Conservation (phyloP, 1,139 yeast species). For the Magnusiomyces tetraspermus region DNA sequence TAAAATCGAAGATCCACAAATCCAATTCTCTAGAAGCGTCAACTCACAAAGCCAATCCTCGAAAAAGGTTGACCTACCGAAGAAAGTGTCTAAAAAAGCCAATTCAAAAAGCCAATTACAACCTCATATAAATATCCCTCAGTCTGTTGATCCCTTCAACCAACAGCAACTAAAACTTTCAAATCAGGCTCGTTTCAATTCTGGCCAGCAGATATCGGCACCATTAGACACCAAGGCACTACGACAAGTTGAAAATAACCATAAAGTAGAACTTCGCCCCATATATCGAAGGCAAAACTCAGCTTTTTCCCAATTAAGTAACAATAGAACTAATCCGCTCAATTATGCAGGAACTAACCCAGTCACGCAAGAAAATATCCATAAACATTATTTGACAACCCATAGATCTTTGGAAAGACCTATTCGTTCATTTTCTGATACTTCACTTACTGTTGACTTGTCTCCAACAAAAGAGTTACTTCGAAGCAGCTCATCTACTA, state of each 20-base stretch:
- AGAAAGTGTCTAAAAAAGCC: no score
- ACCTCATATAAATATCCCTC: neutral
- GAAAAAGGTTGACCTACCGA: neutral
- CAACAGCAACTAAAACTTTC: neutral
- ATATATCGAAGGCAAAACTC: neutral
- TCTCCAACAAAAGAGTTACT: neutral
- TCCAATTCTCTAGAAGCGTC: neutral
- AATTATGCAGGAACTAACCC: neutral
- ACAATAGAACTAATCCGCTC: neutral
- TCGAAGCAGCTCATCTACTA: neutral
- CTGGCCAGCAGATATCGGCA: neutral
- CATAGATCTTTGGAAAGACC: neutral
- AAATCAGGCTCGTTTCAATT: neutral
- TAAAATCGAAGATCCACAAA: no score
- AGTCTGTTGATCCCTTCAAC: neutral
- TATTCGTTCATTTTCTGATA: conserved; percentile 2
- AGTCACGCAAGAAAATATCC: neutral
- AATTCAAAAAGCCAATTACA: neutral
- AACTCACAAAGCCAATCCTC: neutral
- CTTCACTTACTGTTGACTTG: neutral
- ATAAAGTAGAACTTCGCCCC: neutral
- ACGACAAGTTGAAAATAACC: neutral
- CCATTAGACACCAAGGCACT: neutral
- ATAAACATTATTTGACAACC: no score
- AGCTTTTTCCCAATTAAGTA: neutral